Percentiles rank a stretch among this genome's conserved stretches.
phyloP scores from a whole-genome alignment of 2,329 filamentous ascomycete species.

The Nannizziopsis barbatae region DNA sequence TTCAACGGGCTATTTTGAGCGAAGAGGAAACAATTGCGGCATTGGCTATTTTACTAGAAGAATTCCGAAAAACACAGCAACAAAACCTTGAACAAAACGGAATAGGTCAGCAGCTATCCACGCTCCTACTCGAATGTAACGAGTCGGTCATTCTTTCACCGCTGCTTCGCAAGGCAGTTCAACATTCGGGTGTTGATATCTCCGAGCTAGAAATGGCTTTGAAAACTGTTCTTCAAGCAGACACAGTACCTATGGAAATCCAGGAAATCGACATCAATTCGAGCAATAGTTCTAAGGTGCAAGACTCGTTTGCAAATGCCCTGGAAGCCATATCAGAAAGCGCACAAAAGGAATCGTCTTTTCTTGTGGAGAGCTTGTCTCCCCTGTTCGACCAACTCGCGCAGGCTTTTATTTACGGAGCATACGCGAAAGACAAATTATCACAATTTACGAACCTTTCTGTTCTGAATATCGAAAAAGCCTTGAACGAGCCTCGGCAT shows the following conservation, averaged over 20 bases:
- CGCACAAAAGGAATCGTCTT: conserved; percentile 25
- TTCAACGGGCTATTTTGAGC: conserved; percentile 25
- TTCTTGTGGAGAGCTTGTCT: conserved; percentile 27
- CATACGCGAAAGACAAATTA: conserved; percentile 24
- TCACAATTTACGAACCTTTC: conserved; percentile 29
- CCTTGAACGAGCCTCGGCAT: conserved; percentile 53
- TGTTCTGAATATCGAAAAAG: conserved; percentile 30
- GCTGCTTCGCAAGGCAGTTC: conserved; percentile 56
- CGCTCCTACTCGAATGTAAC: conserved; percentile 55
- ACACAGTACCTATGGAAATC: conserved; percentile 40
- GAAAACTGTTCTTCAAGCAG: conserved; percentile 55
- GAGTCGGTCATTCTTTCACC: conserved; percentile 50
- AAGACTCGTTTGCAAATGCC: conserved; percentile 25
- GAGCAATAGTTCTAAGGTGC: conserved; percentile 18
- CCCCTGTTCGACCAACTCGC: conserved; percentile 30
- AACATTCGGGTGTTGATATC: conserved; percentile 58
- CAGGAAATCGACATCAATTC: conserved; percentile 44
- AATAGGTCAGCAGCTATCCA: conserved; percentile 53
- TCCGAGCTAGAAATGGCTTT: conserved; percentile 64
- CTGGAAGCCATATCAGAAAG: conserved; percentile 26
- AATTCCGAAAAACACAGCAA: conserved; percentile 39
- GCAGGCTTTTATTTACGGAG: conserved; percentile 28
- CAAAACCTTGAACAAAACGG: conserved; percentile 27
- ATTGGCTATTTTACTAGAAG: conserved; percentile 26
- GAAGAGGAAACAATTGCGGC: conserved; percentile 24